phyloP scores from a whole-genome alignment of 192 early-diverging fungal species.

The Coemansia sp. region DNA sequence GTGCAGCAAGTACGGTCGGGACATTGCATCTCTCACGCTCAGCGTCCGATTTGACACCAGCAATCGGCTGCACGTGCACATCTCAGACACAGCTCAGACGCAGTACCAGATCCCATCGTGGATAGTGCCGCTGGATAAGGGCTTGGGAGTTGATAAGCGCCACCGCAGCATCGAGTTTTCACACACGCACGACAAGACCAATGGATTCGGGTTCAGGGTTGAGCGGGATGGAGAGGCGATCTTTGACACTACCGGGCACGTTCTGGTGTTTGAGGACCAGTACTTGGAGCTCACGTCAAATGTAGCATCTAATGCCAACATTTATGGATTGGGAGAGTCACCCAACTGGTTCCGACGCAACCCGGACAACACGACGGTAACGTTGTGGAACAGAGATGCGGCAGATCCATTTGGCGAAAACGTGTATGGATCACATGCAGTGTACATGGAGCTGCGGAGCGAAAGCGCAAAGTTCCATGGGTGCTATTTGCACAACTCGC shows the following conservation, averaged over 20 bases:
- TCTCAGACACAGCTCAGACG: conserved; percentile 25
- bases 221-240: conserved; percentile 22
- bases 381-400: conserved; percentile 53
- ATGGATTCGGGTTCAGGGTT: conserved; percentile 42
- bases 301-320: conserved; percentile 58
- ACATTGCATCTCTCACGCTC: conserved; percentile 47
- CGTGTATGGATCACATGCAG: conserved; percentile 64
- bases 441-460: conserved; percentile 62
- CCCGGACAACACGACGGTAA: conserved; percentile 38
- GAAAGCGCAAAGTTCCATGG: conserved; percentile 50
- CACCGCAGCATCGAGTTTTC: conserved; percentile 16
- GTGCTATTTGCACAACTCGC: conserved; percentile 60
- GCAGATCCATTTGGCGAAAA: conserved; percentile 54
- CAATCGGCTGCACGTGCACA: conserved; percentile 57
- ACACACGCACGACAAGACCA: conserved; percentile 11
- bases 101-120: conserved; percentile 52
- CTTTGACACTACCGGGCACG: conserved; percentile 35
- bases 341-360: conserved; percentile 57
- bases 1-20: conserved; percentile 48
- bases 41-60: conserved; percentile 56
- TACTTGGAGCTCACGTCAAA: conserved; percentile 64
- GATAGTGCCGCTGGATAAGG: conserved; percentile 24
- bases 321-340: conserved; percentile 69
- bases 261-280: conserved; percentile 65
- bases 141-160: conserved; percentile 3